Evolutionary conservation across 139 green algal species (phyloP).

Genomic region (Penium margaritaceum): DNA sequence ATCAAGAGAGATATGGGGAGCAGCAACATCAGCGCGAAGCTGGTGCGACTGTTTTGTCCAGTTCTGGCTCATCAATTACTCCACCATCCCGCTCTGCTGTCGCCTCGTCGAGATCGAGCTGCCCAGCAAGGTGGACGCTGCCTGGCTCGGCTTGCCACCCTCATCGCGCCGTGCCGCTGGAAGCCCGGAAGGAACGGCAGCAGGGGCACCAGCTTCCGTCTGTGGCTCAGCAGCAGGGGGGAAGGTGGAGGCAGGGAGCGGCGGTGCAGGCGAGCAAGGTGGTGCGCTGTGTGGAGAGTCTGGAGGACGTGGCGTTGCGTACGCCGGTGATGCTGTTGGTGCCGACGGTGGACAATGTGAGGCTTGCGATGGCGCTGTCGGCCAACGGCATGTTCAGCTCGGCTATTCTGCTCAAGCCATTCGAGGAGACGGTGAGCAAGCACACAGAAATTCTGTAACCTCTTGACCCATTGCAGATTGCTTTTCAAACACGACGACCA

Average conservation of each 20-base stretch:
- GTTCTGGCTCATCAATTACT: slow-evolving; percentile 41
- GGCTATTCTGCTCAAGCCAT: slow-evolving; percentile 28
- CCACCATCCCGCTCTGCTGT: slow-evolving; percentile 14
- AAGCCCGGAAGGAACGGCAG: too few relatives aligned
- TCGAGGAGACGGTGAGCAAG: slow-evolving; percentile 41
- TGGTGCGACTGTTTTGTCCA: slow-evolving; percentile 35
- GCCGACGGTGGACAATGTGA: slow-evolving; percentile 15
- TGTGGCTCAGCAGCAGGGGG: too few relatives aligned
- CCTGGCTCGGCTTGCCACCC: too few relatives aligned
- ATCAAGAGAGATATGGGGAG: slow-evolving; percentile 32
- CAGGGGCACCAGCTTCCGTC: too few relatives aligned
- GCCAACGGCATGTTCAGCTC: slow-evolving; percentile 12
- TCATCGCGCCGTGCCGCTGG: too few relatives aligned
- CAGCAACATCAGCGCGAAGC: slow-evolving; percentile 22
- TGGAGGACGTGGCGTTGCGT: slow-evolving; percentile 9
- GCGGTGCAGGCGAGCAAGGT: too few relatives aligned
- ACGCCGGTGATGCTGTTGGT: slow-evolving; percentile 36
- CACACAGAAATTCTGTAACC: too few relatives aligned
- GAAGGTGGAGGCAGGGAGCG: too few relatives aligned
- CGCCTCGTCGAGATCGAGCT: slow-evolving; percentile 31
- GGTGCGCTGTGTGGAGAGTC: slow-evolving; percentile 7
- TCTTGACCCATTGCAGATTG: too few relatives aligned
- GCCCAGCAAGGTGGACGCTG: background rate
- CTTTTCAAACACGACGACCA: too few relatives aligned
- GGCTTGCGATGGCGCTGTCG: slow-evolving; percentile 24